phyloP scores from a whole-genome alignment of 352 stramenopile species.

The Pythium aristosporum region DNA sequence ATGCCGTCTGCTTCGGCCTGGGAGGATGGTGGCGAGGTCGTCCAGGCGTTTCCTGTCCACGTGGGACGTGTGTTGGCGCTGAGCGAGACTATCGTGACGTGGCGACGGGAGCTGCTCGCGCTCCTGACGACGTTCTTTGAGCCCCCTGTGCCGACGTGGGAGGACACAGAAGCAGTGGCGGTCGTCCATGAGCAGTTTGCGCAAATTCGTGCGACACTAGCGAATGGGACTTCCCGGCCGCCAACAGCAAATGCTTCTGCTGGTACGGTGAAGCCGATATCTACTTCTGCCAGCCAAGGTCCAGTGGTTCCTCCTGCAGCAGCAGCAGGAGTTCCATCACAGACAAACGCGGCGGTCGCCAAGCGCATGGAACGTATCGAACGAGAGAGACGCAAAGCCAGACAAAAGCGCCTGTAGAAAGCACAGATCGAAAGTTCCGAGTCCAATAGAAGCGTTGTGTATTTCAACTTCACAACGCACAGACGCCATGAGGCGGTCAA shows the following conservation, averaged over 20 bases:
- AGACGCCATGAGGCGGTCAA: no score
- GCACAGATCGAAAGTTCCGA: neutral
- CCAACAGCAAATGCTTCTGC: neutral
- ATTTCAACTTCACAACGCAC: no score
- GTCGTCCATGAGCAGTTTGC: conserved; percentile 3
- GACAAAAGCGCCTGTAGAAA: conserved; percentile 6
- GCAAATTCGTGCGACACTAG: neutral
- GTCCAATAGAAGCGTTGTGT: no score
- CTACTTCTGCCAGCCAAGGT: neutral
- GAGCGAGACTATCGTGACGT: neutral
- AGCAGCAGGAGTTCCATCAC: neutral
- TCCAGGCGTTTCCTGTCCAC: neutral
- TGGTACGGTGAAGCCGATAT: neutral
- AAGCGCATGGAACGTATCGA: conserved; percentile 27
- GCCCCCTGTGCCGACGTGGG: conserved; percentile 4
- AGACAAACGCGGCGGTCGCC: neutral
- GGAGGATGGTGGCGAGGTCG: neutral
- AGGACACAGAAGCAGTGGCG: neutral
- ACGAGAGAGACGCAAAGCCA: conserved; percentile 20
- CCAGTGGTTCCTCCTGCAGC: neutral
- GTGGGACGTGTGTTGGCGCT: conserved; percentile 2
- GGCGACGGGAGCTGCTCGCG: conserved; percentile 12
- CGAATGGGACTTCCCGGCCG: neutral
- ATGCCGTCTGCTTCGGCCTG: neutral
- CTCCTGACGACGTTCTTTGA: conserved; percentile 8